Conservation (phyloP, 495 filamentous ascomycete genomes). For the Penicillium parvum region DNA sequence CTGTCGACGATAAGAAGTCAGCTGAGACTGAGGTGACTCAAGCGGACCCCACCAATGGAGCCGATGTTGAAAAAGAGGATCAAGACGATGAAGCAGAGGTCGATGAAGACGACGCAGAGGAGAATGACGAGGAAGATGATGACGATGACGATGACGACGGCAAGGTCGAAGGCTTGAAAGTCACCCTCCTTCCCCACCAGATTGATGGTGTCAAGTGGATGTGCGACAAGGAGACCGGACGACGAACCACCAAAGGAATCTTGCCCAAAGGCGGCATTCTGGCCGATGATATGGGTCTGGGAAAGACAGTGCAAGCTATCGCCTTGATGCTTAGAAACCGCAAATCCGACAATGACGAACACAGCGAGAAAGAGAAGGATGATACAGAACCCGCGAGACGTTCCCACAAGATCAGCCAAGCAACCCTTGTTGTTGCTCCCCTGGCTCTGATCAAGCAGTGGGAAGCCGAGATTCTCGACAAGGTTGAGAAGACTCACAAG, state of each 20-base stretch:
- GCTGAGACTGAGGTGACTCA: conserved; percentile 14
- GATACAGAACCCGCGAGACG: conserved; percentile 53
- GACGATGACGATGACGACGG: conserved; percentile 69
- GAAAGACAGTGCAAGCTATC: conserved; percentile 84
- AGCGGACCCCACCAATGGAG: conserved; percentile 14
- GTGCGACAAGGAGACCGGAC: conserved; percentile 79
- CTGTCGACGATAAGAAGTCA: conserved; percentile 39
- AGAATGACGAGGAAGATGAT: conserved; percentile 49
- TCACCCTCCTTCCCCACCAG: conserved; percentile 87
- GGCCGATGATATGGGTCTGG: conserved; percentile 94
- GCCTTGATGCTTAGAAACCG: conserved; percentile 79
- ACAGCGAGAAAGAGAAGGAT: conserved; percentile 26
- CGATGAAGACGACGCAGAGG: conserved; percentile 29
- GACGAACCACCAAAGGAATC: conserved; percentile 66
- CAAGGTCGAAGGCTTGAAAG: conserved; percentile 75
- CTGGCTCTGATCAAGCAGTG: conserved; percentile 95
- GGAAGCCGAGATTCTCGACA: conserved; percentile 85
- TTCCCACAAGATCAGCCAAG: conserved; percentile 61
- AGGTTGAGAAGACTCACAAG: conserved; percentile 60
- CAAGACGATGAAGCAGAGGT: conserved; percentile 55
- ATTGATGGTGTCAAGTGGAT: conserved; percentile 92
- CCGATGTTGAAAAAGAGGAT: conserved; percentile 28
- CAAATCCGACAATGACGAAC: conserved; percentile 56
- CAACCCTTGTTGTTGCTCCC: conserved; percentile 90
- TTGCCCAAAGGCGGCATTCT: conserved; percentile 84